Percentiles rank a stretch among this genome's conserved stretches.
Conservation (phyloP, 257 asterid genomes). For the Jacaranda copaia region DNA sequence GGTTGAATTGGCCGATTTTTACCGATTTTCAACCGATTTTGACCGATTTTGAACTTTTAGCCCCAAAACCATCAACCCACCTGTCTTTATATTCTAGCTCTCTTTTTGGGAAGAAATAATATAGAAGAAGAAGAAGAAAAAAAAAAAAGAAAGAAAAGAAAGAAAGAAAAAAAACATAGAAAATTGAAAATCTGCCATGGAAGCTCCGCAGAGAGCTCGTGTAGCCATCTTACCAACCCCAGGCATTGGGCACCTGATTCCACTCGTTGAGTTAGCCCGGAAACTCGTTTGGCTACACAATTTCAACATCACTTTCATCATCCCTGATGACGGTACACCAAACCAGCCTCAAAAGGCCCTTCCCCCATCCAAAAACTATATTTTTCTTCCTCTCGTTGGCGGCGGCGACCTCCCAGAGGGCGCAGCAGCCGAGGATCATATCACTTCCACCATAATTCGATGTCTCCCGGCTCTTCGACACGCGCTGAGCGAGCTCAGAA, state of each 20-base stretch:
- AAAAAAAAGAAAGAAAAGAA: too few species aligned
- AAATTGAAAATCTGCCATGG: not conserved
- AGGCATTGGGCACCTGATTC: constrained; percentile 79
- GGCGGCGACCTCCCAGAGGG: constrained; percentile 41
- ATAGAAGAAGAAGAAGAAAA: too few species aligned
- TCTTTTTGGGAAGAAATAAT: too few species aligned
- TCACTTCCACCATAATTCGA: constrained; percentile 43
- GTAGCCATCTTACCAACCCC: constrained; percentile 62
- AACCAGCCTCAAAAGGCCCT: constrained; percentile 35
- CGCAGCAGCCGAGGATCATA: constrained; percentile 42
- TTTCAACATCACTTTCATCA: constrained; percentile 45
- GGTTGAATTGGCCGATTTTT: too few species aligned
- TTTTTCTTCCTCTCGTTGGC: constrained; percentile 51
- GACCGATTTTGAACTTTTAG: too few species aligned
- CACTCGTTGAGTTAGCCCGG: constrained; percentile 58
- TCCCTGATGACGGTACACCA: constrained; percentile 49
- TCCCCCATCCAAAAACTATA: constrained; percentile 24
- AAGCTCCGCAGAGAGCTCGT: not conserved
- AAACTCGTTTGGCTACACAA: constrained; percentile 42
- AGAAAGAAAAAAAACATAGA: not conserved
- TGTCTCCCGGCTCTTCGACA: constrained; percentile 46
- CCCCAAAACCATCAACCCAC: too few species aligned
- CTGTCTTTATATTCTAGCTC: too few species aligned
- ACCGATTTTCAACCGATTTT: too few species aligned
- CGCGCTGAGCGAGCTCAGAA: not conserved